Percentiles rank a stretch among this genome's conserved stretches.
phyloP scores from a whole-genome alignment of 2,329 filamentous ascomycete species.

The Lasiodiplodia citricola region DNA sequence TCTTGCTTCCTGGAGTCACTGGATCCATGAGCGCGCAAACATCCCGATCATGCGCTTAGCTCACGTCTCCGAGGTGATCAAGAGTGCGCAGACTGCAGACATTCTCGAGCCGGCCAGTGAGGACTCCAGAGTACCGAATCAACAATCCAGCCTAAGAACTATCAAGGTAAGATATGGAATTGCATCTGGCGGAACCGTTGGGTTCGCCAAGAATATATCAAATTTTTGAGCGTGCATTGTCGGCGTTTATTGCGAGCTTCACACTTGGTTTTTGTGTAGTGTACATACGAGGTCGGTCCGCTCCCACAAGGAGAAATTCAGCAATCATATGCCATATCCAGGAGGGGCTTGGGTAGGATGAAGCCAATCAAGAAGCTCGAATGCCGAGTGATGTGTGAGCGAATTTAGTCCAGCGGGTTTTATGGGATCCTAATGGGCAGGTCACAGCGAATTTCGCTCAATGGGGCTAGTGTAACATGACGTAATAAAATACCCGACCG shows the following conservation, averaged over 20 bases:
- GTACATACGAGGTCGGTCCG: background rate
- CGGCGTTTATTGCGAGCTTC: background rate
- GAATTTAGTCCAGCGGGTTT: background rate
- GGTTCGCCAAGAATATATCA: background rate
- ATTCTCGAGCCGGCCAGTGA: background rate
- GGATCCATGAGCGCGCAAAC: background rate
- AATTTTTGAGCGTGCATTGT: background rate
- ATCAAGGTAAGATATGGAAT: conserved; percentile 1
- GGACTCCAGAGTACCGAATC: background rate
- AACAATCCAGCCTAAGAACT: background rate
- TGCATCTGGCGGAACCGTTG: background rate
- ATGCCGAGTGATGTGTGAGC: too few relatives aligned
- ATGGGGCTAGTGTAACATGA: background rate
- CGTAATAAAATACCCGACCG: background rate
- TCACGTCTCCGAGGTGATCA: conserved; percentile 11
- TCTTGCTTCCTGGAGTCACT: conserved; percentile 8
- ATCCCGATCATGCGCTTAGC: conserved; percentile 15
- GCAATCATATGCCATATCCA: too few relatives aligned
- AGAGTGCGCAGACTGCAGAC: conserved; percentile 10
- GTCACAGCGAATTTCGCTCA: conserved; percentile 1
- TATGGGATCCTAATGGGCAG: background rate
- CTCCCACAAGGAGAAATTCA: too few relatives aligned
- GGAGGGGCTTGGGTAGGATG: background rate
- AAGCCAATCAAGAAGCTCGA: background rate
- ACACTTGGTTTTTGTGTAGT: too few relatives aligned